A percentile compares a stretch with the other conserved stretches of the same genome.
Conservation (phyloP, 73 alveolate genomes). For the Stentor roeselii region DNA sequence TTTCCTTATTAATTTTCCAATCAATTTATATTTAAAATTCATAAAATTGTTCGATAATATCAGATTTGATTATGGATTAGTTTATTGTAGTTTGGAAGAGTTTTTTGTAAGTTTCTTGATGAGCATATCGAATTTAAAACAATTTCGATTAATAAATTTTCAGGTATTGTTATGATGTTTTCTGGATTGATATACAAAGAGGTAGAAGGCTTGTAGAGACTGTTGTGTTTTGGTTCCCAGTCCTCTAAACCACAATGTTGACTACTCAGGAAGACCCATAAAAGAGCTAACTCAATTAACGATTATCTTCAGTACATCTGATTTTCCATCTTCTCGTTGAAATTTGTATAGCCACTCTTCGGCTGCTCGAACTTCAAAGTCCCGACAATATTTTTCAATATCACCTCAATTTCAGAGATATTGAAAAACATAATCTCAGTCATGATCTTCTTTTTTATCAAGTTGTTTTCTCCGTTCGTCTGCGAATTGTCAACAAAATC, state of each 20-base stretch:
- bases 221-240: slow-evolving; percentile 45
- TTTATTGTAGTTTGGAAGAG: no score
- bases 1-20: no score
- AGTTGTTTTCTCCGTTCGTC: slow-evolving; percentile 97
- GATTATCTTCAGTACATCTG: neutral
- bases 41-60: no score
- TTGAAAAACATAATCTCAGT: slow-evolving; percentile 23
- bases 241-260: slow-evolving; percentile 52
- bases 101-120: no score
- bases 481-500: slow-evolving; percentile 93
- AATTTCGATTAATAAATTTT: no score
- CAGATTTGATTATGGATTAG: no score
- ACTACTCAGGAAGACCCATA: slow-evolving; percentile 44
- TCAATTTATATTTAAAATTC: no score
- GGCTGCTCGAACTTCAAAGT: slow-evolving; percentile 20
- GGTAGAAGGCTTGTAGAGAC: no score
- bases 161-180: no score
- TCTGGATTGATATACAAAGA: no score
- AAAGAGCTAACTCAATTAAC: neutral
- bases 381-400: slow-evolving; percentile 32
- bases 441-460: slow-evolving; percentile 69
- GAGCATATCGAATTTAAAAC: no score
- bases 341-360: neutral
- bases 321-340: neutral
- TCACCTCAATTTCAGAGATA: slow-evolving; percentile 1